A percentile compares a stretch with the other conserved stretches of the same genome.
Evolutionary conservation across 2,329 filamentous ascomycete species (phyloP).

Genomic region (Blastomyces emzantsi): DNA sequence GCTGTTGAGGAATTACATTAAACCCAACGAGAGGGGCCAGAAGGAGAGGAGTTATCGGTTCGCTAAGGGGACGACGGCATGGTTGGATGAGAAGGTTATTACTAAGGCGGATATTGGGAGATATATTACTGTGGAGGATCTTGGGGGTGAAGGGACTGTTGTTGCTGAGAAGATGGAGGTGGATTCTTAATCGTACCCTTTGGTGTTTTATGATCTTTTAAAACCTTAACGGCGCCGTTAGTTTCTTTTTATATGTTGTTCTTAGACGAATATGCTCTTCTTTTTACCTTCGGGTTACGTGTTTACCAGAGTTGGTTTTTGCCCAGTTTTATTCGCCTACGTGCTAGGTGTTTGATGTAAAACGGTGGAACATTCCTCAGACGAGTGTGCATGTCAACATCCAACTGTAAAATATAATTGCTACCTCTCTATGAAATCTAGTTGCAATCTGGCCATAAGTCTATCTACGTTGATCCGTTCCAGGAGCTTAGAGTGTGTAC

Average conservation of each 20-base stretch:
- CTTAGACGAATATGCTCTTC: slow-evolving; percentile 3
- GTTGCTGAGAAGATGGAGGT: slow-evolving; percentile 58
- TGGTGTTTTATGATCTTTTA: slow-evolving; percentile 3
- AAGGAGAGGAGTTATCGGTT: slow-evolving; percentile 95
- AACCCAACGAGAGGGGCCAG: slow-evolving; percentile 78
- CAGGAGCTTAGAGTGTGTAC: not conserved
- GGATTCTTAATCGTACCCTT: slow-evolving; percentile 34
- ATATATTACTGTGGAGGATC: slow-evolving; percentile 84
- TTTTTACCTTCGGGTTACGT: not conserved
- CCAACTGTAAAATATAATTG: not conserved
- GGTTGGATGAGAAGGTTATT: slow-evolving; percentile 93
- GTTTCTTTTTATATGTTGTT: slow-evolving; percentile 1
- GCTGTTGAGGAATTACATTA: slow-evolving; percentile 84
- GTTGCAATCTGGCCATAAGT: not conserved
- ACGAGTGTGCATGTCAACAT: not conserved
- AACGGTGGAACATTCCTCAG: not conserved
- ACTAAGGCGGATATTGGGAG: slow-evolving; percentile 88
- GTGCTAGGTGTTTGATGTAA: not conserved
- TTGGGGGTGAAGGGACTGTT: slow-evolving; percentile 55
- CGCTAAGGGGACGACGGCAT: slow-evolving; percentile 82
- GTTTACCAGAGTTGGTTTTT: not conserved
- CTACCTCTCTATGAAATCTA: not conserved
- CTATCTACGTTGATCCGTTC: not conserved
- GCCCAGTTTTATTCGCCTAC: not conserved
- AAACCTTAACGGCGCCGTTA: not conserved